Percentiles rank a stretch among this genome's conserved stretches.
Conservation (phyloP, 768 basidiomycete species). For the Gloeophyllum trabeum region DNA sequence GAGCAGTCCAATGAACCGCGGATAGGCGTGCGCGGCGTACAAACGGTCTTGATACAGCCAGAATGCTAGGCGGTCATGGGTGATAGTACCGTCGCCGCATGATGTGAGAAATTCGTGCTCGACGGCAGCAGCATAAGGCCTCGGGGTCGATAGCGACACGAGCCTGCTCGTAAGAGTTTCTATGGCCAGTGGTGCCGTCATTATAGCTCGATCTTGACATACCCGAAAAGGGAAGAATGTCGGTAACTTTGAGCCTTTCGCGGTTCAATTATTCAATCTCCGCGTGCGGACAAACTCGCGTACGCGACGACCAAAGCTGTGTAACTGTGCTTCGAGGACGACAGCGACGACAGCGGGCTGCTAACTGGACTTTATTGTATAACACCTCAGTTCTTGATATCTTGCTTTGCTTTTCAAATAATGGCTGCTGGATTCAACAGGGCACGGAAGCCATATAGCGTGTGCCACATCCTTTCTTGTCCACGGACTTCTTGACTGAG, state of each 20-base stretch:
- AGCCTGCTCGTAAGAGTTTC: neutral
- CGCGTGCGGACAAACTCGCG: too few relatives aligned
- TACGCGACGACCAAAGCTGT: too few relatives aligned
- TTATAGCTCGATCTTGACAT: too few relatives aligned
- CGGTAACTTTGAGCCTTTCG: too few relatives aligned
- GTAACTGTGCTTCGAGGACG: too few relatives aligned
- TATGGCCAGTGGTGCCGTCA: too few relatives aligned
- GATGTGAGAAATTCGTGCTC: conserved; percentile 47
- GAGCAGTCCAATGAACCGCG: conserved; percentile 56
- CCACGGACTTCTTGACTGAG: too few relatives aligned
- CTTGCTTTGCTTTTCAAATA: neutral
- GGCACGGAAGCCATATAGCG: conserved; percentile 16
- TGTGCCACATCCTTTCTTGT: conserved; percentile 2
- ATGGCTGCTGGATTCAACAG: neutral
- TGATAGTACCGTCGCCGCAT: conserved; percentile 42
- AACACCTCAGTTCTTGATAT: neutral
- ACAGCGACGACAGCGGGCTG: too few relatives aligned
- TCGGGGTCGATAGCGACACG: neutral
- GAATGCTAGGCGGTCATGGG: conserved; percentile 33
- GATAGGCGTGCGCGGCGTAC: conserved; percentile 67
- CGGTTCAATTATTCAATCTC: too few relatives aligned
- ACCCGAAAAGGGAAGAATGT: too few relatives aligned
- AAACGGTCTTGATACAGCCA: conserved; percentile 68
- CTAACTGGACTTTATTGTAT: too few relatives aligned
- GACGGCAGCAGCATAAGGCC: conserved; percentile 24